Percentiles rank a stretch among this genome's conserved stretches.
Conservation (phyloP, 345 rosid species). For the Brassica napus region Da-Ae NC_063441.1:12067001-12067500, state of each 20-base stretch:
- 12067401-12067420: constrained; percentile 53
- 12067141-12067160: no score
- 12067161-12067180: neutral
- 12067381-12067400: constrained; percentile 60
- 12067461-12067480: constrained; percentile 53
- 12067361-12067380: constrained; percentile 56
- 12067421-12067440: constrained; percentile 67
- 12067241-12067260: neutral
- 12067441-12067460: constrained; percentile 67
- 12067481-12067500: constrained; percentile 55
- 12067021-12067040: no score
- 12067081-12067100: no score
- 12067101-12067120: no score
- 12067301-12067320: neutral
- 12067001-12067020: no score
- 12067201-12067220: neutral
- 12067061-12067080: no score
- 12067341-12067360: constrained; percentile 59
- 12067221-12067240: neutral
- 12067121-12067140: no score
- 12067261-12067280: neutral
- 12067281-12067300: neutral
- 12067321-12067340: constrained; percentile 66
- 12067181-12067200: neutral
- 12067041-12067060: no score